Base-by-base conservation (phyloP, 768 basidiomycete species). In the Sarcodon aspratus region DNA sequence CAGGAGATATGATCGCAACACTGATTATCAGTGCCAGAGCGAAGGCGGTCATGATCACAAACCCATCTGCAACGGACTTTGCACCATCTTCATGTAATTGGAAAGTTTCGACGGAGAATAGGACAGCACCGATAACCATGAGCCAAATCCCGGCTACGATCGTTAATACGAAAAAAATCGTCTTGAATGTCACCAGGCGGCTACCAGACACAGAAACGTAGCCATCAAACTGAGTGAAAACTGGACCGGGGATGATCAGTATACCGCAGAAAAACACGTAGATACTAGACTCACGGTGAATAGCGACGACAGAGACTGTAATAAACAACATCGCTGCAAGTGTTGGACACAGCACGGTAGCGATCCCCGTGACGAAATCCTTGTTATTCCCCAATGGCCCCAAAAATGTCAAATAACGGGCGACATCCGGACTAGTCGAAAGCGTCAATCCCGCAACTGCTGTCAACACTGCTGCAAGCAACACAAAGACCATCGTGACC, bases 371-470 rank as follows among this genome's bases (percentile, higher is more conserved):
- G 6, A 71, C 74, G 44, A 88, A 59, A 2, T 67, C 63, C 53
- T 78, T 66, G 10, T 70, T 63, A 6, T 64, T 65, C 15, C 75
- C 63, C 6, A 89, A 60, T 1, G 76, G 70, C 33, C 64, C 54
- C 48, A 90, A 65, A 66, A 90, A 85, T 0, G 77, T 70, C 11
- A 90, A 59, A 55, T 79, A 83, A 63, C 86, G 80, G 0, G 79
- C 76, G 49, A 85, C 75, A 55, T 85, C 78, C 3, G 88, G 87
- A 1, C 83, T 79, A n/a, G 73, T 71, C 37, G 78, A 72, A 15
- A 89, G 65, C 6, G 76, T 73, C 37, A 92, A 69, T 2, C 82
- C 85, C 17, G 78, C 71, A 13, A 78, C 79, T 37, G 85, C 84
- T 4, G 81, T 76, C 50, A 89, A 42, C 40, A 8, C 40, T 17